A percentile compares a stretch with the other conserved stretches of the same genome.
Conservation (phyloP, 2,329 filamentous ascomycete species). For the Bipolaris sorokiniana region DNA sequence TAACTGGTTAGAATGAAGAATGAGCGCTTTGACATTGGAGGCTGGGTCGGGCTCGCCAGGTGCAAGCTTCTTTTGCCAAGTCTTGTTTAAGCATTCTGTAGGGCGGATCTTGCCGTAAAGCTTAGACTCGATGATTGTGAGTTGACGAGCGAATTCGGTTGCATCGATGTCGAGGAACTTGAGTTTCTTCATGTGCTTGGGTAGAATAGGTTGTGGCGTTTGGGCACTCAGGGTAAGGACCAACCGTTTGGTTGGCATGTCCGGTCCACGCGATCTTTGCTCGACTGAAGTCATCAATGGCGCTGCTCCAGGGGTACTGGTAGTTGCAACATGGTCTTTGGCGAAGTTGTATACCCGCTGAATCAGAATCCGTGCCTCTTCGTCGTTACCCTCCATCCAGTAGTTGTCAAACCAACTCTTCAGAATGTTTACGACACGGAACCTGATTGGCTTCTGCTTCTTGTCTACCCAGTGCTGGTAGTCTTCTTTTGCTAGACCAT, state of each 20-base stretch:
- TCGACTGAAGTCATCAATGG: slow-evolving; percentile 87
- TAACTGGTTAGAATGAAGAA: slow-evolving; percentile 97
- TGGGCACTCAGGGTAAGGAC: slow-evolving; percentile 84
- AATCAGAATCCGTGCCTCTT: slow-evolving; percentile 82
- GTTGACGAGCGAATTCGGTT: slow-evolving; percentile 93
- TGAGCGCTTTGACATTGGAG: slow-evolving; percentile 92
- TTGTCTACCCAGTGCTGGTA: slow-evolving; percentile 88
- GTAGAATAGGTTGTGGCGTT: slow-evolving; percentile 86
- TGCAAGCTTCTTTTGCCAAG: slow-evolving; percentile 93
- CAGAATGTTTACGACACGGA: slow-evolving; percentile 95
- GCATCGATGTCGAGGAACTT: slow-evolving; percentile 98
- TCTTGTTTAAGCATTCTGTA: slow-evolving; percentile 96
- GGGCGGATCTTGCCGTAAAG: slow-evolving; percentile 96
- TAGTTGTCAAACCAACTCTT: slow-evolving; percentile 99
- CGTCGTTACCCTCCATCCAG: slow-evolving; percentile 95
- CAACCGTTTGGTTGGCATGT: slow-evolving; percentile 82
- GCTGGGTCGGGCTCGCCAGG: slow-evolving; percentile 85
- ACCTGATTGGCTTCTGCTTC: slow-evolving; percentile 95
- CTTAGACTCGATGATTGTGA: slow-evolving; percentile 95
- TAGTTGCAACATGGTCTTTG: slow-evolving; percentile 88
- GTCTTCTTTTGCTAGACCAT: slow-evolving; percentile 75
- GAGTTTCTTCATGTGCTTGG: slow-evolving; percentile 99
- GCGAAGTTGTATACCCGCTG: slow-evolving; percentile 90
- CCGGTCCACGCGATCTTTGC: slow-evolving; percentile 85
- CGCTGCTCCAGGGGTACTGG: slow-evolving; percentile 86